phyloP scores from a whole-genome alignment of 2,329 filamentous ascomycete species.

The Magnaporthiopsis incrustans region DNA sequence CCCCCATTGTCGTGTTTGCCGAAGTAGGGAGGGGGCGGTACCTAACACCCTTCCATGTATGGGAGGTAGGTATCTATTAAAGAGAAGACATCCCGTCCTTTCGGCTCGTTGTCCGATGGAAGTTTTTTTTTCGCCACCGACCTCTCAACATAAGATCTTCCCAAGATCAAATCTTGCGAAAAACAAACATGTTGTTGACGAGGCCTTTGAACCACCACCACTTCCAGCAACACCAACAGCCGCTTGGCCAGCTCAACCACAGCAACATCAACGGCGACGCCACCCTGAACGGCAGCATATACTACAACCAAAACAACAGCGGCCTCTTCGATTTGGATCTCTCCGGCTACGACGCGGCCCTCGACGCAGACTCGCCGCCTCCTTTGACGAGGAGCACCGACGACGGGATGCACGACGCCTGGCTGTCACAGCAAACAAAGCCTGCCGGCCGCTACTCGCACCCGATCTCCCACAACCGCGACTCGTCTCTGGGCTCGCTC shows the following conservation, averaged over 20 bases:
- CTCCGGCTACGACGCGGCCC: background rate
- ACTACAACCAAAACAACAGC: conserved; percentile 1
- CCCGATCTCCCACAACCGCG: conserved; percentile 41
- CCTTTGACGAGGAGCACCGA: conserved; percentile 5
- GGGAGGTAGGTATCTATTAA: background rate
- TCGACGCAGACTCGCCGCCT: conserved; percentile 5
- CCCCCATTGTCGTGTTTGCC: background rate
- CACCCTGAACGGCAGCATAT: background rate
- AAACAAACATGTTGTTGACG: conserved; percentile 6
- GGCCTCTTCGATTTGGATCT: conserved; percentile 1
- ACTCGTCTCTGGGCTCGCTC: conserved; percentile 53
- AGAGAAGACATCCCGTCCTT: background rate
- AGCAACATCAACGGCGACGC: background rate
- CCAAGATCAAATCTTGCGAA: background rate
- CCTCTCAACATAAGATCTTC: background rate
- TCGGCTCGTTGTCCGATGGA: background rate
- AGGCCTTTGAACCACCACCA: conserved; percentile 4
- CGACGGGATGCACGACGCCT: conserved; percentile 4
- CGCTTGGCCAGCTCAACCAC: background rate
- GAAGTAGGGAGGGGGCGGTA: too few relatives aligned
- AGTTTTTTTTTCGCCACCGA: background rate
- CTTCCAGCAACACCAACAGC: conserved; percentile 4
- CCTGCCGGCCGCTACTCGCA: background rate
- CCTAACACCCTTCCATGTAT: too few relatives aligned
- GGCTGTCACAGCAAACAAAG: conserved; percentile 1